phyloP scores from a whole-genome alignment of 2,329 filamentous ascomycete species.

The Trichoderma sp. region DNA sequence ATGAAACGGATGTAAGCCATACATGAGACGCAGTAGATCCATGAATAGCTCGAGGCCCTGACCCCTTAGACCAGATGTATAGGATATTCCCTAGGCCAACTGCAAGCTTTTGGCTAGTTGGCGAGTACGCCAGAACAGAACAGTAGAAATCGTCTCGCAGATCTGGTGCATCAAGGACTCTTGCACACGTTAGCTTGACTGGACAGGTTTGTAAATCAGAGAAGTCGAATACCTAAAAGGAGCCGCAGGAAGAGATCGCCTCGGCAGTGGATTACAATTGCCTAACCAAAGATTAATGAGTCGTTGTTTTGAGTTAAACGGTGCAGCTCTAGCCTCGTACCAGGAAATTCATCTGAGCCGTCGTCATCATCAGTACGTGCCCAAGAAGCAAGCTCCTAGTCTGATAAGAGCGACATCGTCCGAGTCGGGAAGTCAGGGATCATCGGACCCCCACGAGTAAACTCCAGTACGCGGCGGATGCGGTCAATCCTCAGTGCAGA shows the following conservation, averaged over 20 bases:
- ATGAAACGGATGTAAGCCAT: slow-evolving; percentile 83
- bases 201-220: background rate
- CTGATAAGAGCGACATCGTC: background rate
- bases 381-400: slow-evolving; percentile 2
- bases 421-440: slow-evolving; percentile 7
- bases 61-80: slow-evolving; percentile 83
- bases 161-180: slow-evolving; percentile 81
- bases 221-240: slow-evolving; percentile 68
- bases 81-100: slow-evolving; percentile 78
- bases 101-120: slow-evolving; percentile 70
- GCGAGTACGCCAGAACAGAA: slow-evolving; percentile 82
- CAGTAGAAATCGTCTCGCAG: slow-evolving; percentile 97
- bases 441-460: slow-evolving; percentile 31
- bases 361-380: slow-evolving; percentile 27
- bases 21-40: slow-evolving; percentile 27
- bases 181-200: slow-evolving; percentile 39
- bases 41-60: slow-evolving; percentile 56
- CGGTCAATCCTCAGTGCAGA: slow-evolving; percentile 78
- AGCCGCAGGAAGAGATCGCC: slow-evolving; percentile 59
- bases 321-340: background rate
- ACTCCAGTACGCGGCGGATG: slow-evolving; percentile 62
- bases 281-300: slow-evolving; percentile 23
- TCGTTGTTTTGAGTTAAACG: background rate
- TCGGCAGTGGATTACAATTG: slow-evolving; percentile 21
- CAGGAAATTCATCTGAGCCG: background rate